These are phyloP conservation scores for Ilyonectria robusta DNA, from an alignment of 2,329 filamentous ascomycete genomes.

Conservation along the genomic window DNA sequence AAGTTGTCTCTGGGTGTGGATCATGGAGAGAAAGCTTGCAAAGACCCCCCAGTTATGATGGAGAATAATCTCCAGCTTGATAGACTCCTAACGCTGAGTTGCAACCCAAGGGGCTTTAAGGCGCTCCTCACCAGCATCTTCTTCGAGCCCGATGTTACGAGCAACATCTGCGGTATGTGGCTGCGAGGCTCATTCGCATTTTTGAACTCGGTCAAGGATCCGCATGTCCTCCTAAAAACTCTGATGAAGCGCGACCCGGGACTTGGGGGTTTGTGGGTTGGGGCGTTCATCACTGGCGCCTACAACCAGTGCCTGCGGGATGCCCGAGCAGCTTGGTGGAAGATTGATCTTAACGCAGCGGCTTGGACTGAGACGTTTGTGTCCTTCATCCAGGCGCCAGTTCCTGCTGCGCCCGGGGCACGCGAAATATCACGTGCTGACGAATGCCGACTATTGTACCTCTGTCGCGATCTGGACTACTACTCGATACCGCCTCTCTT, in stretches of 20 bases:
- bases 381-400: conserved; percentile 34
- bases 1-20: background rate
- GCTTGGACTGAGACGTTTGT: conserved; percentile 34
- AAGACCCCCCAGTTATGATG: background rate
- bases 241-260: conserved; percentile 35
- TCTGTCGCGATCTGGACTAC: conserved; percentile 31
- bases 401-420: background rate
- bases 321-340: conserved; percentile 33
- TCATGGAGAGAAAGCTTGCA: background rate
- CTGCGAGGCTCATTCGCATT: conserved; percentile 38
- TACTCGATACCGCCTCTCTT: conserved; percentile 30
- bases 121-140: conserved; percentile 39
- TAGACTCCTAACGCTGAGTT: conserved; percentile 40
- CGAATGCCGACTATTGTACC: conserved; percentile 38
- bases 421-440: conserved; percentile 35
- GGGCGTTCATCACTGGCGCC: conserved; percentile 38
- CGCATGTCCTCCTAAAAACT: conserved; percentile 26
- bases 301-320: conserved; percentile 17
- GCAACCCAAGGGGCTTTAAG: conserved; percentile 34
- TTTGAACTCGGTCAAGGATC: conserved; percentile 25
- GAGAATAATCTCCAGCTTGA: conserved; percentile 25
- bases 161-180: conserved; percentile 42
- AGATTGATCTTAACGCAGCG: conserved; percentile 32
- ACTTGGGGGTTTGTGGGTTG: conserved; percentile 38
- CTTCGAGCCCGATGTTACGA: conserved; percentile 34